Evolutionary conservation across 371 early-diverging fungal genomes (phyloP).

Genomic region (Mortierella sp.): DNA sequence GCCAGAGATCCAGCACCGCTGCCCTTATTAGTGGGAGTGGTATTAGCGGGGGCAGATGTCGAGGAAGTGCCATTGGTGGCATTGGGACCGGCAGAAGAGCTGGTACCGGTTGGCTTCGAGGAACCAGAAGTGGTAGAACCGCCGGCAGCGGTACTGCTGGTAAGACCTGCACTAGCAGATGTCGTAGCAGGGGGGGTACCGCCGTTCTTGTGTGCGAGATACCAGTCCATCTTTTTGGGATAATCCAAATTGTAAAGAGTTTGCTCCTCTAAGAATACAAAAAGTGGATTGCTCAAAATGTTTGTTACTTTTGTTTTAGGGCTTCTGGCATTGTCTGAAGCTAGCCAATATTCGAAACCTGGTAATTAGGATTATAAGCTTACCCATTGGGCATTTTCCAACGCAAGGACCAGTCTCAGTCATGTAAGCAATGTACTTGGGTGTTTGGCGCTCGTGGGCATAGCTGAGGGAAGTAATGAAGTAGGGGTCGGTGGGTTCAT

Average conservation of each 20-base stretch:
- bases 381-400: slow-evolving; percentile 11
- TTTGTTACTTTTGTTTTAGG: neutral
- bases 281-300: neutral
- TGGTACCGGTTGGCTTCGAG: neutral
- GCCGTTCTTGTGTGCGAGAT: slow-evolving; percentile 32
- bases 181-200: neutral
- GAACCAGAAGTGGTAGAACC: neutral
- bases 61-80: slow-evolving; percentile 20
- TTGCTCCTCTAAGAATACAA: slow-evolving; percentile 9
- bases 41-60: neutral
- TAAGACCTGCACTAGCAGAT: slow-evolving; percentile 20
- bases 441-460: slow-evolving; percentile 26
- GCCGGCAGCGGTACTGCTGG: neutral
- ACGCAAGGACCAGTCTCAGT: slow-evolving; percentile 31
- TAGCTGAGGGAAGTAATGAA: slow-evolving; percentile 29
- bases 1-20: slow-evolving; percentile 55
- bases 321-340: neutral
- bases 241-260: slow-evolving; percentile 29
- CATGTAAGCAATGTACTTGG: slow-evolving; percentile 36
- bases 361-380: neutral
- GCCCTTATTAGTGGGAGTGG: neutral
- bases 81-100: neutral
- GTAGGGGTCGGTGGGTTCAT: slow-evolving; percentile 37
- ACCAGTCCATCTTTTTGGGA: slow-evolving; percentile 43
- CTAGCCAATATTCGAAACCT: neutral